phyloP scores from a whole-genome alignment of 2,329 filamentous ascomycete genomes.

The Tolypocladium nubicola region DNA sequence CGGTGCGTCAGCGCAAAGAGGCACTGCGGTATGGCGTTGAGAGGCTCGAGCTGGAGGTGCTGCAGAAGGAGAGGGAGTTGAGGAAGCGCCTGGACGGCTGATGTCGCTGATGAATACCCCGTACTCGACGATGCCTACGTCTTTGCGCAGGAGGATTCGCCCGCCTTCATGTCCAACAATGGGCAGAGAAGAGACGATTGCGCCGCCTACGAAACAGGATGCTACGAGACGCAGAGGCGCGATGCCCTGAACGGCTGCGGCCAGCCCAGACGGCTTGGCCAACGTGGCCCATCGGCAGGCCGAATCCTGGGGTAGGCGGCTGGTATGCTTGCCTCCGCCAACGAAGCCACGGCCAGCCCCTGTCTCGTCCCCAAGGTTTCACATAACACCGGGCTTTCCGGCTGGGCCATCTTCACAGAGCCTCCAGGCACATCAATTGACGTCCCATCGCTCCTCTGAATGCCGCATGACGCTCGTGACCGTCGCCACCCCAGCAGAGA shows the following conservation, averaged over 20 bases:
- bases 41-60: slow-evolving; percentile 74
- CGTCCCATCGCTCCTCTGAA: not conserved
- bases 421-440: not conserved
- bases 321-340: not conserved
- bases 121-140: not conserved
- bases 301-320: not conserved
- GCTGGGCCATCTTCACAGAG: not conserved
- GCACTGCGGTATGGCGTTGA: slow-evolving; percentile 79
- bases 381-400: not conserved
- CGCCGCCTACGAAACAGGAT: not conserved
- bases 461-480: not conserved
- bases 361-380: not conserved
- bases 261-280: not conserved
- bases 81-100: slow-evolving; percentile 29
- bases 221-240: not conserved
- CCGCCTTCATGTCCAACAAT: not conserved
- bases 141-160: not conserved
- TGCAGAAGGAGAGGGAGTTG: slow-evolving; percentile 57
- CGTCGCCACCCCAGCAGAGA: not conserved
- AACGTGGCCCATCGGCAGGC: slow-evolving; percentile 11
- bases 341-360: not conserved
- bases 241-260: not conserved
- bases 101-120: not conserved
- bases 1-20: slow-evolving; percentile 72
- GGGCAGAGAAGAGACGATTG: not conserved